Conservation (phyloP, 2,329 filamentous ascomycete genomes). For the Cladosporium sp. region DNA sequence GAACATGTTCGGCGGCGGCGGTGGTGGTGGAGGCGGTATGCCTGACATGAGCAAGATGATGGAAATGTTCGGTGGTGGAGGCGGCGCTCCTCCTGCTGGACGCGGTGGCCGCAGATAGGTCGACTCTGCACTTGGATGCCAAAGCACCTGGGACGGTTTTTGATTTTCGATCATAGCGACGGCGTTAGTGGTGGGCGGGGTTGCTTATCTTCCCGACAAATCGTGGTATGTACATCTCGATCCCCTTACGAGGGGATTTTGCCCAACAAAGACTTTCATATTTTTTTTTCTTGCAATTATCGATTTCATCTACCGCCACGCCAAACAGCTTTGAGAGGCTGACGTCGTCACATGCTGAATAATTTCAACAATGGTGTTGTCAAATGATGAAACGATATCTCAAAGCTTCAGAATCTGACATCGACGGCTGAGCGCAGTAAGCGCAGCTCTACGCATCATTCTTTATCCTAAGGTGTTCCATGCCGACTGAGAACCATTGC, state of each 20-base stretch:
- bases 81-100: slow-evolving; percentile 45
- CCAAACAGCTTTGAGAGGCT: not conserved
- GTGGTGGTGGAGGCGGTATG: slow-evolving; percentile 62
- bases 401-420: no score
- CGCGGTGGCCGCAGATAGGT: not conserved
- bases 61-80: slow-evolving; percentile 78
- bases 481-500: no score
- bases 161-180: slow-evolving; percentile 8
- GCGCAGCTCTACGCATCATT: no score
- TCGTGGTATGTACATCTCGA: not conserved
- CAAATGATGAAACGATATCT: not conserved
- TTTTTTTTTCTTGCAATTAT: no score
- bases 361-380: not conserved
- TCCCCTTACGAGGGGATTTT: not conserved
- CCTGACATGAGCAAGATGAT: slow-evolving; percentile 82
- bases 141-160: not conserved
- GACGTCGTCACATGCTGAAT: not conserved
- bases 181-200: not conserved
- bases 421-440: no score
- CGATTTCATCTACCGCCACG: no score
- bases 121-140: not conserved
- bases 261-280: not conserved
- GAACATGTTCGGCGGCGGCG: slow-evolving; percentile 67
- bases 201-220: not conserved
- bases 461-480: no score